These are phyloP conservation scores for Penicillium bovifimosum DNA, from an alignment of 495 filamentous ascomycete species.

Conservation along the genomic window DNA sequence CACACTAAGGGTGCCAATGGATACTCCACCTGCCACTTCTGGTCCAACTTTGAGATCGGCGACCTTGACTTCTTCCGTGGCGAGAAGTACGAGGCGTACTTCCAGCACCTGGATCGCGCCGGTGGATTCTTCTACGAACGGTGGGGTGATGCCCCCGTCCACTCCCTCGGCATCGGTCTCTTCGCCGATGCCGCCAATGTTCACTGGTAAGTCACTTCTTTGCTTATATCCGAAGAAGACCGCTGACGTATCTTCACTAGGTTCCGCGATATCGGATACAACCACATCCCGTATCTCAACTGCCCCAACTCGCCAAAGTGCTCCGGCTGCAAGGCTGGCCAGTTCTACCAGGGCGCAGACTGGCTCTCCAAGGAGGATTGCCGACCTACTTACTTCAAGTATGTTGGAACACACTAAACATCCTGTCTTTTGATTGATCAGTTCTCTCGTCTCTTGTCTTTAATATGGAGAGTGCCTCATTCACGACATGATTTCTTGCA, in stretches of 20 bases:
- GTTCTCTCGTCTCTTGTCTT: constrained; percentile 5
- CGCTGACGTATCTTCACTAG: constrained; percentile 39
- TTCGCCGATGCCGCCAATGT: constrained; percentile 89
- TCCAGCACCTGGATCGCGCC: constrained; percentile 87
- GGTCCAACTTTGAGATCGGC: constrained; percentile 98
- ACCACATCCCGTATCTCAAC: constrained; percentile 98
- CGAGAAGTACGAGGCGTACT: constrained; percentile 88
- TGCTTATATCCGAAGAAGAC: background rate
- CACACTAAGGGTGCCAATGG: constrained; percentile 77
- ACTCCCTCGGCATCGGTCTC: constrained; percentile 88
- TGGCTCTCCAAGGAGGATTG: constrained; percentile 90
- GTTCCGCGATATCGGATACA: constrained; percentile 99
- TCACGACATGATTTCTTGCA: constrained; percentile 23
- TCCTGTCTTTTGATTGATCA: constrained; percentile 5
- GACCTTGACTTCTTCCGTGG: constrained; percentile 94
- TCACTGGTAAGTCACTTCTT: constrained; percentile 69
- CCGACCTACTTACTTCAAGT: constrained; percentile 94
- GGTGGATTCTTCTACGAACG: constrained; percentile 99
- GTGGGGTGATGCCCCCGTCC: constrained; percentile 98
- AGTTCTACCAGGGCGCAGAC: constrained; percentile 79
- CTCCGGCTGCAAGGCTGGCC: constrained; percentile 75
- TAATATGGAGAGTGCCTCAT: constrained; percentile 3
- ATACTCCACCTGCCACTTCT: constrained; percentile 99
- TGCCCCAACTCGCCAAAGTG: constrained; percentile 97
- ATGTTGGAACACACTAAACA: constrained; percentile 69